These are phyloP conservation scores for Paulownia fortunei DNA, from an alignment of 257 asterid genomes.

Conservation along the genomic window DNA sequence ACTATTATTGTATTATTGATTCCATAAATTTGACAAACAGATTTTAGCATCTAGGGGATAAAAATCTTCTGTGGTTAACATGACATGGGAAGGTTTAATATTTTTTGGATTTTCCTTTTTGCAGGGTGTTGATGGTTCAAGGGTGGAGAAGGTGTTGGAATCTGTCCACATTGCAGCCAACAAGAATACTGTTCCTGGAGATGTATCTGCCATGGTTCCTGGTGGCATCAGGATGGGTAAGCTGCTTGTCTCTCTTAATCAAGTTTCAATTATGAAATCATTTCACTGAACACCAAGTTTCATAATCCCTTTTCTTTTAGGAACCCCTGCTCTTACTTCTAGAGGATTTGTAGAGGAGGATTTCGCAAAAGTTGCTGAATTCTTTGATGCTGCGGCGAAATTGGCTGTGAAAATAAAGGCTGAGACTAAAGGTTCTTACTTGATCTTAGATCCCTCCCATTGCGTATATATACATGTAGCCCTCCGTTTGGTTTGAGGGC, in stretches of 20 bases:
- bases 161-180: slow-evolving; percentile 88
- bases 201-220: slow-evolving; percentile 95
- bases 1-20: background rate
- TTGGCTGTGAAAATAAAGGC: slow-evolving; percentile 64
- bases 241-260: background rate
- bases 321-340: slow-evolving; percentile 94
- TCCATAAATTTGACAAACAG: background rate
- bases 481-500: no score
- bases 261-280: background rate
- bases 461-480: background rate
- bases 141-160: slow-evolving; percentile 89
- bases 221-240: slow-evolving; percentile 97
- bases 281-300: background rate
- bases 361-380: slow-evolving; percentile 63
- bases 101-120: background rate
- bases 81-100: background rate
- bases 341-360: slow-evolving; percentile 88
- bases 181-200: slow-evolving; percentile 94
- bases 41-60: background rate
- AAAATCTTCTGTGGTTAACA: background rate
- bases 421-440: slow-evolving; percentile 51
- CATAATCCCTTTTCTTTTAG: slow-evolving; percentile 36
- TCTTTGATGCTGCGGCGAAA: slow-evolving; percentile 65
- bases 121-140: slow-evolving; percentile 86
- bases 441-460: background rate